These are phyloP conservation scores for Pyrus hybrid DNA, from an alignment of 331 rosid species.

Conservation along the genomic window DNA sequence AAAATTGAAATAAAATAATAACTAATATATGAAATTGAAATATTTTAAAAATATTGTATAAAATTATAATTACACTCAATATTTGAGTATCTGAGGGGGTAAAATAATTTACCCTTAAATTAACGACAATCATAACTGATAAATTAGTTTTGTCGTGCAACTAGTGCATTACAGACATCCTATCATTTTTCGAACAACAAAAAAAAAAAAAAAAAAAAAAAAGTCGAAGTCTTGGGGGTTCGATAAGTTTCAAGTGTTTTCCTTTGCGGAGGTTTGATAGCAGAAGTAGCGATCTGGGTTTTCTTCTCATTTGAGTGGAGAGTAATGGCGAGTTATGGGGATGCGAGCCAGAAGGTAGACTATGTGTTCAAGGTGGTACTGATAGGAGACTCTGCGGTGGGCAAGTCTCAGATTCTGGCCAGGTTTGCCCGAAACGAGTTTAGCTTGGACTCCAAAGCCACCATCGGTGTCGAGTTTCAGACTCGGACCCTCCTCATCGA, in stretches of 20 bases:
- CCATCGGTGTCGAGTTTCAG: constrained; percentile 98
- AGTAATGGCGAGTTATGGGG: constrained; percentile 80
- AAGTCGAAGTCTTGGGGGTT: not conserved
- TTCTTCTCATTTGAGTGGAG: not conserved
- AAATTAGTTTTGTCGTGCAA: too few species aligned
- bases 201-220: too few species aligned
- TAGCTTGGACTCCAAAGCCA: constrained; percentile 92
- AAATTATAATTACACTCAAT: fast-evolving
- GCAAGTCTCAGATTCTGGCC: constrained; percentile 1
- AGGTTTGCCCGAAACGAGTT: constrained; percentile 92
- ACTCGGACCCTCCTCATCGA: constrained; percentile 78
- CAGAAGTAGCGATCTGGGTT: not conserved
- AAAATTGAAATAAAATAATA: too few species aligned
- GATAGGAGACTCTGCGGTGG: too few species aligned
- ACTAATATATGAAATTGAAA: too few species aligned
- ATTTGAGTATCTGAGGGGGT: fast-evolving
- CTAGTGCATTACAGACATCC: too few species aligned
- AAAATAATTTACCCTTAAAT: too few species aligned
- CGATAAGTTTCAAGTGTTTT: not conserved
- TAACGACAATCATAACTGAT: too few species aligned
- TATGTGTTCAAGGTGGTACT: too few species aligned
- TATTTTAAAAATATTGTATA: too few species aligned
- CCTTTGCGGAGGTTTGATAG: not conserved
- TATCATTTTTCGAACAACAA: too few species aligned
- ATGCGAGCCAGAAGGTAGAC: constrained; percentile 45